Base-by-base conservation (phyloP, 2,329 filamentous ascomycete genomes). In the Tolypocladium amazonense region DNA sequence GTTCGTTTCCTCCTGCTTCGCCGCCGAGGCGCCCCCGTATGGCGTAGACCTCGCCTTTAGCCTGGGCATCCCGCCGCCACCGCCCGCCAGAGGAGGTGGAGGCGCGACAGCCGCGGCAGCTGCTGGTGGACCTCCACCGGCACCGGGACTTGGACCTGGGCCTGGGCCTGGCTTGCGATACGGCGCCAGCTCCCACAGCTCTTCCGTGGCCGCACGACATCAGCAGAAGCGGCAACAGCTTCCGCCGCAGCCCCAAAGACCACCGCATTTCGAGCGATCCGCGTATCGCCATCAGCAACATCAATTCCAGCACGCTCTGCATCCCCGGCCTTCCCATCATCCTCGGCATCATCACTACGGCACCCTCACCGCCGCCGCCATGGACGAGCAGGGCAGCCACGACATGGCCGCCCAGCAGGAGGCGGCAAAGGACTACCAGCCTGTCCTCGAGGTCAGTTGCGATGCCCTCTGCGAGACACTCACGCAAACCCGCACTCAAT, bases 351-450 rank as follows among this genome's bases (percentile, higher is more conserved):
- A 62, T 35, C 45, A 39, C 27, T 20, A 23, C 45, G 41, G 15
- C 7, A 7, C 56, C 62, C 38, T 54, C 15, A 27, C 58, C n/a
- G 30, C 58, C 47, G 62, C 65, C 58, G 70, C 64, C 61, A 75
- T 75, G 73, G 71, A 73, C 43, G 70, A 70, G 20, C 67, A 70
- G 57, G 64, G 66, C 27, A 65, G 69, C 58, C 73, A 77, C 64
- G 80, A 81, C 62, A 72, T 85, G 58, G 78, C 76, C 47, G 83
- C 82, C 58, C 84, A 87, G 70, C 82, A 87, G 70, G 81, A 80
- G 55, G 79, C 84, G 37, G 84, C 84, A 12, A 75, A 80, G 59
- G 79, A 83, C 45, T 87, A 84, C 68, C 79, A 81, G 62, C 82
- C 83, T 8, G 73, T 79, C n/a, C 72, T 82, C 50, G 73, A 82